Evolutionary conservation across 192 early-diverging fungal species (phyloP), one percentile per base, ranked within the genome.

Genomic region (Helicostylum pulchrum): DNA sequence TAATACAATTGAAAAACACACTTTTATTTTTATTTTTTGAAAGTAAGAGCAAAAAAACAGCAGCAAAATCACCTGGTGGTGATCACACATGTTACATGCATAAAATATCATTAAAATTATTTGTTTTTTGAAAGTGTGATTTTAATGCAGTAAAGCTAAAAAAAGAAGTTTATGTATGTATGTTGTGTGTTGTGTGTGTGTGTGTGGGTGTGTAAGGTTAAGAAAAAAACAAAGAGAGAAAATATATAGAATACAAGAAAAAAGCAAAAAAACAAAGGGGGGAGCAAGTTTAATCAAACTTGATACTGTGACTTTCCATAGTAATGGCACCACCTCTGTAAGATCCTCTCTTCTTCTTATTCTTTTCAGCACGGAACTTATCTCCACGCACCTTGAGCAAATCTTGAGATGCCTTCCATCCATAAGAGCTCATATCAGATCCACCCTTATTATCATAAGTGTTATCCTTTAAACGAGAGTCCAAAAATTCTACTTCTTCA

Each of bases 341-440:
- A 45, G 89, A 88, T 21, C 94, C 94, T 54, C 92, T 81, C 85
- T 97, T 97, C 81, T 98, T 98, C 82, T 97, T 97, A 64, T 92
- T 93, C 85, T 99, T 99, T 69, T 97, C 94, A 11, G 88, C 88
- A 43, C 92, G 86, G 83, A 99, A 99, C 23, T 87, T 86, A 77
- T 94, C 93, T 47, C 97, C 97, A 32, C 88, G 80, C 14, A 88
- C 93, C 47, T 90, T 88, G 60, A 94, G 89, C 66, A 99, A 82
- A 59, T 99, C 97, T 75, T 83, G 80, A 70, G 97, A 88, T 12
- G 97, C 97, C 68, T 92, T 96, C 77, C 89, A 83, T 17, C 97
- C 97, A 77, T 96, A 99, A 52, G 87, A 81, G 34, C 51, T 72
- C 8, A 80, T 81, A 17, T 83, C 81, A 3, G 88, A 85, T 20